Percentiles rank a stretch among this genome's conserved stretches.
phyloP scores from a whole-genome alignment of 2,329 filamentous ascomycete species.

The Colletotrichum trifolii region DNA sequence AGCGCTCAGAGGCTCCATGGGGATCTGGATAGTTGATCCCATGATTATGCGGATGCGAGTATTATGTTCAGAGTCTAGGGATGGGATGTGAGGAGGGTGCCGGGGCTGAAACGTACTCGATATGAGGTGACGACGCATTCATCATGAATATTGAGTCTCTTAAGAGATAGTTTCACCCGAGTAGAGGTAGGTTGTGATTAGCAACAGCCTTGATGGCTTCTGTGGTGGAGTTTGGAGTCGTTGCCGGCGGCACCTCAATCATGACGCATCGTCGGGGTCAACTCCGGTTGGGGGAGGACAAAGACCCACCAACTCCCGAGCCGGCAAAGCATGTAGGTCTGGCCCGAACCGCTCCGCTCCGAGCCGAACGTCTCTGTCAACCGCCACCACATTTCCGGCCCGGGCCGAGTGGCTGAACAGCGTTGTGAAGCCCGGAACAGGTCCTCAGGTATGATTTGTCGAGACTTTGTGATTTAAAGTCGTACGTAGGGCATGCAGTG shows the following conservation, averaged over 20 bases:
- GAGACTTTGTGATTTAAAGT: too few species aligned
- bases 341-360: background rate
- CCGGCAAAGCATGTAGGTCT: background rate
- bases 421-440: background rate
- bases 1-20: constrained; percentile 10
- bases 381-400: constrained; percentile 8
- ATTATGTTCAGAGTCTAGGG: background rate
- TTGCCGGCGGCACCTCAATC: background rate
- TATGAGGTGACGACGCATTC: background rate
- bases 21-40: background rate
- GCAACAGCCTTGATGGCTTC: background rate
- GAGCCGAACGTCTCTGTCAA: background rate
- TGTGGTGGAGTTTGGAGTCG: background rate
- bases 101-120: background rate
- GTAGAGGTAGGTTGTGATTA: too few species aligned
- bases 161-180: too few species aligned
- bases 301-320: constrained; percentile 18
- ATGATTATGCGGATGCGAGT: background rate
- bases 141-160: too few species aligned
- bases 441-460: background rate
- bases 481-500: too few species aligned
- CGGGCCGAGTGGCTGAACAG: constrained; percentile 1
- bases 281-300: background rate
- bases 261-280: background rate
- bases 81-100: background rate